Percentiles rank a stretch among this genome's conserved stretches.
These are phyloP conservation scores for Onygenales sp. DNA, from an alignment of 2,329 filamentous ascomycete species.

Conservation along the genomic window DNA sequence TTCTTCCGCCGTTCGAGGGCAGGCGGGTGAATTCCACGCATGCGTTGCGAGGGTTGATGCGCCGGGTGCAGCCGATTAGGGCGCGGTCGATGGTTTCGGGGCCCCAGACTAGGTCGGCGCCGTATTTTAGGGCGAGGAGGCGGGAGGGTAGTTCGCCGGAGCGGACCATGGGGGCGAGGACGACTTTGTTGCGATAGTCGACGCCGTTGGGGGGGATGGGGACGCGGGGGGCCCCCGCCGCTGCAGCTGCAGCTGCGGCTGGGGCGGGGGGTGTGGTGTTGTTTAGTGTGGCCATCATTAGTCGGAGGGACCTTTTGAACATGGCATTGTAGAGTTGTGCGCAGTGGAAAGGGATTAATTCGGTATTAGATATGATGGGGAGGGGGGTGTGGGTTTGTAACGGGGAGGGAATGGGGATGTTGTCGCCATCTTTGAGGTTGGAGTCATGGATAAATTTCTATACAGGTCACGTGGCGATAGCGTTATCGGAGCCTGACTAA, in stretches of 20 bases:
- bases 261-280: not conserved
- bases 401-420: no score
- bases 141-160: constrained; percentile 92
- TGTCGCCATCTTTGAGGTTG: not conserved
- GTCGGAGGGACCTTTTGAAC: constrained; percentile 32
- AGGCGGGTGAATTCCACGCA: constrained; percentile 78
- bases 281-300: constrained; percentile 44
- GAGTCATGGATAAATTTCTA: not conserved
- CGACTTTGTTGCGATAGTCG: constrained; percentile 87
- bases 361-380: constrained; percentile 1
- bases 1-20: constrained; percentile 55
- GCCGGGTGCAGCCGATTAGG: constrained; percentile 76
- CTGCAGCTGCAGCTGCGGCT: not conserved
- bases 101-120: constrained; percentile 94
- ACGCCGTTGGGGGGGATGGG: constrained; percentile 81
- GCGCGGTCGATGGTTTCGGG: constrained; percentile 90
- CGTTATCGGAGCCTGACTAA: not conserved
- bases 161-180: constrained; percentile 94
- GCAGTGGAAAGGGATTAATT: not conserved
- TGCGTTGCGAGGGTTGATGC: constrained; percentile 63
- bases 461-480: constrained; percentile 13
- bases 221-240: constrained; percentile 47
- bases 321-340: constrained; percentile 22
- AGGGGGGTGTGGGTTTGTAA: not conserved
- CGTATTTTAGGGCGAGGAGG: constrained; percentile 82